Evolutionary conservation across 2,329 filamentous ascomycete species (phyloP), one percentile per base, ranked within the genome.

Genomic region (Trichoderma asperellum): DNA sequence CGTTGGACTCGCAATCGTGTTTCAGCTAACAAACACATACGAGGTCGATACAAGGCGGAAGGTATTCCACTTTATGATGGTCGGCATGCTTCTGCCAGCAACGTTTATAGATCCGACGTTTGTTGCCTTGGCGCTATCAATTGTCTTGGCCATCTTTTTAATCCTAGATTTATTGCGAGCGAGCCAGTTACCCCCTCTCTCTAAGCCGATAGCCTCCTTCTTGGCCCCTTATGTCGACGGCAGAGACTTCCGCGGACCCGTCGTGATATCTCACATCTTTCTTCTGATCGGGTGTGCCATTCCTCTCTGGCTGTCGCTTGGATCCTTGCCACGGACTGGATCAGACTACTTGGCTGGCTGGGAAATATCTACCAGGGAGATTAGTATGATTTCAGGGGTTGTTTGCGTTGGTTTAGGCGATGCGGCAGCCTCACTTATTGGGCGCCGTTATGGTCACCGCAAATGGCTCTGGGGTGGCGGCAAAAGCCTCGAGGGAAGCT

Each of bases 41-140:
- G 94, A 97, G 80, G 95, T 99, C 58, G 96, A 99, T 80, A 99
- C 96, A 1, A 88, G 96, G 61, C 89, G 96, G 62, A 99, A 99
- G 80, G 92, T 98, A 29, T 99, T 99, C 79, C 96, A 99, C 79
- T 96, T 96, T 74, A 97, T 95, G 86, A 98, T 98, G 92, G 95
- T 98, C 8, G 89, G 89, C 68, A 97, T 99, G 93, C 90, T 99
- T 68, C 85, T 98, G 2, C 94, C 96, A 0, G 89, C 92, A 1
- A 92, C 91, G 2, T 97, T 89, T 77, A 82, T 98, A 72, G 96
- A 99, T 78, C 95, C 96, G 0, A 85, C 90, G 52, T 98, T 93
- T 79, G 89, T 90, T 61, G 88, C 92, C 1, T 83, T 99, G 14
- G 93, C 94, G 0, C 84, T 98, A n/a, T 85, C 86, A 0, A 82